Percentiles rank a stretch among this genome's conserved stretches.
phyloP scores from a whole-genome alignment of 768 basidiomycete species.

The Auricularia sp. region DNA sequence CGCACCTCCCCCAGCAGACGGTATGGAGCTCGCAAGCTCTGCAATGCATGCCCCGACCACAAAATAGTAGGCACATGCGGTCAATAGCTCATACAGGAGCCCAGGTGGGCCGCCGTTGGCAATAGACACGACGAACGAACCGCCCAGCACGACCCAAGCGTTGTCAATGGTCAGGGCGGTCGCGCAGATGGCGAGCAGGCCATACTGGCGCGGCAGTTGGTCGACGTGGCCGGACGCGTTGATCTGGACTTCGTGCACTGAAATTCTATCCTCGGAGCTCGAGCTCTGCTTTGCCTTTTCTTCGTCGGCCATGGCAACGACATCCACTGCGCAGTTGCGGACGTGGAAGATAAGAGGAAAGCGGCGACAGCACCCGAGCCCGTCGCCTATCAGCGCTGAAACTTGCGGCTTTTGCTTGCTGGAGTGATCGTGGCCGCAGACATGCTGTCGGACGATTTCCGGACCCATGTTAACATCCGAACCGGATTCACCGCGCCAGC shows the following conservation, averaged over 20 bases:
- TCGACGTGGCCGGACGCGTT: not conserved
- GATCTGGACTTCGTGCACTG: not conserved
- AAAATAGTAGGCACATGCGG: not conserved
- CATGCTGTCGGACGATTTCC: no score
- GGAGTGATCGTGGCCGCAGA: no score
- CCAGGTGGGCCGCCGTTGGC: not conserved
- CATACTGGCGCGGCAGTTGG: not conserved
- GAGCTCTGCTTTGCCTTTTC: not conserved
- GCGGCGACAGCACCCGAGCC: no score
- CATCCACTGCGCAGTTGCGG: no score
- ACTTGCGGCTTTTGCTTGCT: no score
- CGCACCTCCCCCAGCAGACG: not conserved
- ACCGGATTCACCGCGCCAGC: no score
- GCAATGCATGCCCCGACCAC: not conserved
- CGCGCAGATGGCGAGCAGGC: not conserved
- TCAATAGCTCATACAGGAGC: not conserved
- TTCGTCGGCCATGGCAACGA: not conserved
- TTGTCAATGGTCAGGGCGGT: not conserved
- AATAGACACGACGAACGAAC: not conserved
- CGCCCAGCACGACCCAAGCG: not conserved
- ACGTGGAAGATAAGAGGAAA: no score
- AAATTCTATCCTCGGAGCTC: not conserved
- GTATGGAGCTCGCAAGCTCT: not conserved
- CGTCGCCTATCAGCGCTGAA: no score
- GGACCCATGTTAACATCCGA: no score